phyloP scores from a whole-genome alignment of 768 basidiomycete species.

The Lactarius pseudohatsudake region DNA sequence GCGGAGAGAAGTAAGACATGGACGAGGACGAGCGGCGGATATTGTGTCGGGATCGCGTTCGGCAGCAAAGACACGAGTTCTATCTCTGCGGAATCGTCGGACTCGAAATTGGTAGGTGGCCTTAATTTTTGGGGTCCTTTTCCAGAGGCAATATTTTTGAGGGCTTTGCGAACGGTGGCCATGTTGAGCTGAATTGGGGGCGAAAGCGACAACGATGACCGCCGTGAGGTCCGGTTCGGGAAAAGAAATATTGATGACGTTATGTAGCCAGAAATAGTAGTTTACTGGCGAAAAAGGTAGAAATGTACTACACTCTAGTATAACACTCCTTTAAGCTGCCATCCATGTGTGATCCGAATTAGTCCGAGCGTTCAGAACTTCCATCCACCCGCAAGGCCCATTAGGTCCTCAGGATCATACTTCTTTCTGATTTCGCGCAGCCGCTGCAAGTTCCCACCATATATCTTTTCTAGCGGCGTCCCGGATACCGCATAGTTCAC shows the following conservation, averaged over 20 bases:
- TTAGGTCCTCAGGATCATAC: slow-evolving; percentile 13
- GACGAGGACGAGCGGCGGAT: slow-evolving; percentile 20
- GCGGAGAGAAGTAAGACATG: slow-evolving; percentile 20
- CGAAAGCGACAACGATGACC: no score
- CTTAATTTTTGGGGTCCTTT: not conserved
- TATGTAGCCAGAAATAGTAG: not conserved
- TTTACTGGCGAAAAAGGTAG: no score
- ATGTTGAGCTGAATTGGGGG: not conserved
- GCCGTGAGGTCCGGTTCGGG: no score
- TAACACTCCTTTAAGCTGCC: not conserved
- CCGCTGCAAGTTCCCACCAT: slow-evolving; percentile 8
- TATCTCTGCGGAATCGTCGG: not conserved
- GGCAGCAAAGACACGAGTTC: slow-evolving; percentile 19
- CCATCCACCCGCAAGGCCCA: slow-evolving; percentile 19
- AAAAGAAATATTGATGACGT: no score
- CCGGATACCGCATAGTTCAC: slow-evolving; percentile 17
- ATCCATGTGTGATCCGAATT: not conserved
- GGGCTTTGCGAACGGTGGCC: slow-evolving; percentile 19
- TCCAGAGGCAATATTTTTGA: slow-evolving; percentile 15
- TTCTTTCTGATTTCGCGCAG: slow-evolving; percentile 14
- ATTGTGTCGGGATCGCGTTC: slow-evolving; percentile 17
- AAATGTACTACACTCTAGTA: no score
- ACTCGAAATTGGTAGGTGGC: not conserved
- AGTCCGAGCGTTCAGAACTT: slow-evolving; percentile 3
- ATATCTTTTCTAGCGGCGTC: slow-evolving; percentile 9